These are phyloP conservation scores for Neobulgaria alba DNA, from an alignment of 2,329 filamentous ascomycete species.

Conservation along the genomic window DNA sequence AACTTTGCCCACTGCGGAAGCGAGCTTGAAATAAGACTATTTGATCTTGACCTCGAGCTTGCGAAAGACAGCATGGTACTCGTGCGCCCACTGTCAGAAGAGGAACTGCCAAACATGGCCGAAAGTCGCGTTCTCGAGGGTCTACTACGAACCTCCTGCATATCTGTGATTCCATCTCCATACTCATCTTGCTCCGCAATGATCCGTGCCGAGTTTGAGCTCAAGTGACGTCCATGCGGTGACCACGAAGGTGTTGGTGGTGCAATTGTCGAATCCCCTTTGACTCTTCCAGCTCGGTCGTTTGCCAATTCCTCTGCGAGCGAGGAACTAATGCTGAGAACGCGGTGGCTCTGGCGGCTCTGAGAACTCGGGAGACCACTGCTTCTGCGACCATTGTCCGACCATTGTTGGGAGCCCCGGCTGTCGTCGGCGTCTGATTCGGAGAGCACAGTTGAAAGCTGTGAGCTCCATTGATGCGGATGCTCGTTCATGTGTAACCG, in stretches of 20 bases:
- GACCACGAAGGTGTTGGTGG: slow-evolving; percentile 38
- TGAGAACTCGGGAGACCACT: slow-evolving; percentile 38
- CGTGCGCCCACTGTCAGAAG: slow-evolving; percentile 34
- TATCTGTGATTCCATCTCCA: slow-evolving; percentile 53
- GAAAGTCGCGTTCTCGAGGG: slow-evolving; percentile 47
- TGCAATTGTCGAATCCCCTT: slow-evolving; percentile 27
- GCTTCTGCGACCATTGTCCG: slow-evolving; percentile 36
- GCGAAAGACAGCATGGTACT: slow-evolving; percentile 28
- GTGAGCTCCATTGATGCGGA: slow-evolving; percentile 54
- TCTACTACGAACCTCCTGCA: slow-evolving; percentile 38
- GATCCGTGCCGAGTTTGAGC: slow-evolving; percentile 33
- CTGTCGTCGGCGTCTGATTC: slow-evolving; percentile 48
- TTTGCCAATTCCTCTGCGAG: slow-evolving; percentile 10
- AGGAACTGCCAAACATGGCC: slow-evolving; percentile 38
- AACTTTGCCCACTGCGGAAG: slow-evolving; percentile 45
- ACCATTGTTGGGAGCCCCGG: slow-evolving; percentile 37
- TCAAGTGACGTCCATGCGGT: slow-evolving; percentile 27
- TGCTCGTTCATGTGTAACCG: slow-evolving; percentile 37
- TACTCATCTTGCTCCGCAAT: slow-evolving; percentile 54
- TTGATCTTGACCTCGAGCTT: slow-evolving; percentile 36
- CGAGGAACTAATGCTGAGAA: slow-evolving; percentile 49
- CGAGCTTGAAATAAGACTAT: slow-evolving; percentile 32
- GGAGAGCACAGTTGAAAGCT: slow-evolving; percentile 55
- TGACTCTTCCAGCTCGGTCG: slow-evolving; percentile 13
- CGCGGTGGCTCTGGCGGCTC: slow-evolving; percentile 46